A percentile compares a stretch with the other conserved stretches of the same genome.
These are phyloP conservation scores for Dictyostelium firmibasis DNA, from an alignment of 78 protist genomes.

Conservation along the genomic window DNA sequence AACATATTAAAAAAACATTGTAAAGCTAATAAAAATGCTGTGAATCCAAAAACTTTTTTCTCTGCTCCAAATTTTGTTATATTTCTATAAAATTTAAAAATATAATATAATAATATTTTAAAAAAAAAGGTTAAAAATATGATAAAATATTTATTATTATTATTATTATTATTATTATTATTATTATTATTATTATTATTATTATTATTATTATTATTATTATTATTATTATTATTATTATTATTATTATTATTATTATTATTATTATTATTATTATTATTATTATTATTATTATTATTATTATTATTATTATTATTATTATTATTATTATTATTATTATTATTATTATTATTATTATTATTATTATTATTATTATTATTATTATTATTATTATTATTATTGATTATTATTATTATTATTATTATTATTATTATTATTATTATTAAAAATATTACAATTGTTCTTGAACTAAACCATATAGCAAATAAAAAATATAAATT, in stretches of 20 bases:
- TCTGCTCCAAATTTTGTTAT: not conserved
- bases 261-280: not conserved
- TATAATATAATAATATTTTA: not conserved
- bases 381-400: not conserved
- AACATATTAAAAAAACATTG: conserved; percentile 45
- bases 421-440: not conserved
- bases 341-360: not conserved
- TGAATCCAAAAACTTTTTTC: conserved; percentile 16
- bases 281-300: conserved; percentile 15
- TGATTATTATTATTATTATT: not conserved
- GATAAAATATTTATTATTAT: not conserved
- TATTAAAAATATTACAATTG: conserved; percentile 12
- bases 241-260: conserved; percentile 10
- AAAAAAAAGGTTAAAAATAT: not conserved
- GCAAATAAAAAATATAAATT: conserved; percentile 58
- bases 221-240: not conserved
- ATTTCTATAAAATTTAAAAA: not conserved
- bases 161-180: not conserved
- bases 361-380: not conserved
- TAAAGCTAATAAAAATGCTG: conserved; percentile 42
- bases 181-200: not conserved
- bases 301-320: not conserved
- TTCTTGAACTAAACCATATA: conserved; percentile 56
- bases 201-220: not conserved
- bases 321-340: not conserved